Conservation (phyloP, 495 filamentous ascomycete species). For the Venustampulla echinocandica region DNA sequence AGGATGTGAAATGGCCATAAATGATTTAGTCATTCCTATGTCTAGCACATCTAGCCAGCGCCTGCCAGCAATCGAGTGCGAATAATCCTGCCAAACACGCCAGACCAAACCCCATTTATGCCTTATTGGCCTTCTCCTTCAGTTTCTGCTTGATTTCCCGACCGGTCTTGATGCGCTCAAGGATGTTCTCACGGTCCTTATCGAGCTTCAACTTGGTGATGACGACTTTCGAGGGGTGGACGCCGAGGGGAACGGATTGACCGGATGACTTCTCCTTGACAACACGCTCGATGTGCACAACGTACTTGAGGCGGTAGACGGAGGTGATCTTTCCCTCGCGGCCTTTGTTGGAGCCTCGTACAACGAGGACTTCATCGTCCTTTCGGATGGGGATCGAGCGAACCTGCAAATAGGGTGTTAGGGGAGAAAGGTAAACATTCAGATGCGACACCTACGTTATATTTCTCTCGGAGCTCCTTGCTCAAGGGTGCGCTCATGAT, state of each 20-base stretch:
- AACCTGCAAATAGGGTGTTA: slow-evolving; percentile 47
- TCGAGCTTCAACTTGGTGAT: slow-evolving; percentile 97
- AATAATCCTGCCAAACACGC: slow-evolving; percentile 22
- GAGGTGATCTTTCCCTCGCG: slow-evolving; percentile 90
- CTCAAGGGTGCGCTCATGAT: slow-evolving; percentile 91
- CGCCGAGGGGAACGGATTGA: slow-evolving; percentile 78
- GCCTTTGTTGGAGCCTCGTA: slow-evolving; percentile 86
- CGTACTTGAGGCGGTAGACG: slow-evolving; percentile 97
- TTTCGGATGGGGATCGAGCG: slow-evolving; percentile 96
- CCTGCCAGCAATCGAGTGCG: slow-evolving; percentile 20
- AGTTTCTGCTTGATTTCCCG: slow-evolving; percentile 56
- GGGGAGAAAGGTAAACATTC: background rate
- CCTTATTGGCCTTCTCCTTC: slow-evolving; percentile 23
- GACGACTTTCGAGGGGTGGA: slow-evolving; percentile 87
- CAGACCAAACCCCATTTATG: slow-evolving; percentile 12
- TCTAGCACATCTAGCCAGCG: slow-evolving; percentile 12
- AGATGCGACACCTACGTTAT: slow-evolving; percentile 58
- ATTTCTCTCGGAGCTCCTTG: slow-evolving; percentile 93
- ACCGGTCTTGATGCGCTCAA: slow-evolving; percentile 73
- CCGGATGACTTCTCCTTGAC: slow-evolving; percentile 90
- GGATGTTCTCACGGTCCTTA: slow-evolving; percentile 93
- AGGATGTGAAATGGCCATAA: slow-evolving; percentile 53
- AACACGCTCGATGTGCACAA: slow-evolving; percentile 87
- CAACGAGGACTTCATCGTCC: slow-evolving; percentile 88
- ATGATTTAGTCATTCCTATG: slow-evolving; percentile 35